Evolutionary conservation across 2,329 filamentous ascomycete species (phyloP).

Genomic region (Leptographium galeiforme): DNA sequence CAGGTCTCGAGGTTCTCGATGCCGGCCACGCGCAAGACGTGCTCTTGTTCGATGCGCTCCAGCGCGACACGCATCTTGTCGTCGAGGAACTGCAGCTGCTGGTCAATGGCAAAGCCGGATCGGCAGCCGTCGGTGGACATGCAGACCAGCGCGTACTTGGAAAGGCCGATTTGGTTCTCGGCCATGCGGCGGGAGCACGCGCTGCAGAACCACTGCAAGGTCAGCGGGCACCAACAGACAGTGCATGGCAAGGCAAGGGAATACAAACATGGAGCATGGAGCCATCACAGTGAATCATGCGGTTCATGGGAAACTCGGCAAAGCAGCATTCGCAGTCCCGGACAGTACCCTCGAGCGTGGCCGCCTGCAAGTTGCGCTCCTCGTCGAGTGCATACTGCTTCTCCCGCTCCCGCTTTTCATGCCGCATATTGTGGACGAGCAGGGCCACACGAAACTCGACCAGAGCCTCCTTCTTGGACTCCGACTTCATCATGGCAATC

Average conservation of each 20-base stretch:
- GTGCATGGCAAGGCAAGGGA: neutral
- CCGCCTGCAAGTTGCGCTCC: constrained; percentile 25
- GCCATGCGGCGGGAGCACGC: constrained; percentile 52
- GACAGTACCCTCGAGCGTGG: constrained; percentile 35
- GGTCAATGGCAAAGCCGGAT: constrained; percentile 41
- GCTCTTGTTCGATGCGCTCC: constrained; percentile 57
- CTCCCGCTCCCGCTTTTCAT: constrained; percentile 12
- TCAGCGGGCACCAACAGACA: too few species aligned
- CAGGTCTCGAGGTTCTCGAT: constrained; percentile 63
- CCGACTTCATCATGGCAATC: constrained; percentile 2
- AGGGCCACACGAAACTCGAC: constrained; percentile 27
- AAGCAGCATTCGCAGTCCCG: constrained; percentile 66
- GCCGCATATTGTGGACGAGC: constrained; percentile 15
- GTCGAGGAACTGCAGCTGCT: constrained; percentile 45
- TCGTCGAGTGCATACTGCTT: constrained; percentile 21
- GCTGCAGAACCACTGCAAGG: constrained; percentile 48
- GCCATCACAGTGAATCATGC: constrained; percentile 54
- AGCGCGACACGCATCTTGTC: constrained; percentile 46
- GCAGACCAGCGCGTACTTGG: constrained; percentile 56
- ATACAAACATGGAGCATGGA: constrained; percentile 34
- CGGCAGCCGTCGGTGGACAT: constrained; percentile 56
- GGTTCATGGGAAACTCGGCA: constrained; percentile 49
- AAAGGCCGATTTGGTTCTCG: constrained; percentile 53
- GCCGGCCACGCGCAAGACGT: constrained; percentile 52
- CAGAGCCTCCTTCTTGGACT: constrained; percentile 17